A percentile compares a stretch with the other conserved stretches of the same genome.
Conservation (phyloP, 495 filamentous ascomycete species). For the Tuber indicum region DNA sequence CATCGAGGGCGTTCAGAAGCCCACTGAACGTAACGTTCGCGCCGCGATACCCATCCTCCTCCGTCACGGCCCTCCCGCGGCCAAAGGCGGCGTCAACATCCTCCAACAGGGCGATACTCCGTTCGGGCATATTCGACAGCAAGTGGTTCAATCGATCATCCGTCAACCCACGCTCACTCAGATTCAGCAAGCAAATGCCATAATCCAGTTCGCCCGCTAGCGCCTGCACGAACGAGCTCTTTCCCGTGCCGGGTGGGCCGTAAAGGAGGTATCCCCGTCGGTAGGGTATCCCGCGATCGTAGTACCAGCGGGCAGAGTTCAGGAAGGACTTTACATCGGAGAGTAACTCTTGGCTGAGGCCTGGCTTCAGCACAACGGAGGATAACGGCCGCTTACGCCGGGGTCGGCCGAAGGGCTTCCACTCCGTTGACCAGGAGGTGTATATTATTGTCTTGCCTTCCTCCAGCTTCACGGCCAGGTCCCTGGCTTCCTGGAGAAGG, state of each 20-base stretch:
- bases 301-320: slow-evolving; percentile 73
- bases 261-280: slow-evolving; percentile 70
- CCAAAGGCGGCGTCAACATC: slow-evolving; percentile 92
- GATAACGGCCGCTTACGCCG: slow-evolving; percentile 78
- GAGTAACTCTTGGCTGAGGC: slow-evolving; percentile 79
- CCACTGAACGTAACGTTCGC: slow-evolving; percentile 94
- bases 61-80: slow-evolving; percentile 56
- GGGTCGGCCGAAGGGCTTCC: slow-evolving; percentile 80
- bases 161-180: slow-evolving; percentile 86
- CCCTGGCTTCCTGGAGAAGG: slow-evolving; percentile 77
- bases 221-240: slow-evolving; percentile 94
- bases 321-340: slow-evolving; percentile 81
- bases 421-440: slow-evolving; percentile 69
- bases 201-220: slow-evolving; percentile 88
- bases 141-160: slow-evolving; percentile 87
- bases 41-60: slow-evolving; percentile 78
- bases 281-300: slow-evolving; percentile 79
- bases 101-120: slow-evolving; percentile 81
- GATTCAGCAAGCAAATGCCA: slow-evolving; percentile 86
- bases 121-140: slow-evolving; percentile 75
- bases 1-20: slow-evolving; percentile 85
- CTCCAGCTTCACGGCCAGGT: slow-evolving; percentile 63
- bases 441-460: slow-evolving; percentile 96
- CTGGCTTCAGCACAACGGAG: slow-evolving; percentile 79
- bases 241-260: slow-evolving; percentile 89